Evolutionary conservation across 2,329 filamentous ascomycete genomes (phyloP).

Genomic region (Aspergillus candidus): DNA sequence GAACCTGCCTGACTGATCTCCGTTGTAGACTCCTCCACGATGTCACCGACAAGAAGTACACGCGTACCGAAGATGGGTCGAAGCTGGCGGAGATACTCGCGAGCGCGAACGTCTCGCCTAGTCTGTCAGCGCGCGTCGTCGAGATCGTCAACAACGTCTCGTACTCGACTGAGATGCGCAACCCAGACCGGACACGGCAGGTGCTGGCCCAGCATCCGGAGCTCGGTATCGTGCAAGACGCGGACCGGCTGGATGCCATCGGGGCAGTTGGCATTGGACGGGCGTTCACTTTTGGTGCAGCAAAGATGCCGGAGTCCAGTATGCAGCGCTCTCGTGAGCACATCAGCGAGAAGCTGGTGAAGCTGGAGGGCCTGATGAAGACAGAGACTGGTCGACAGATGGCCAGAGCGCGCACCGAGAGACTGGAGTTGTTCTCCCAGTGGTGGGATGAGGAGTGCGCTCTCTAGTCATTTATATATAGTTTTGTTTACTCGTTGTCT

Average conservation of each 20-base stretch:
- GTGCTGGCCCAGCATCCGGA: constrained; percentile 2
- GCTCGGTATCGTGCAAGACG: constrained; percentile 5
- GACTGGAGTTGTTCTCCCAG: constrained; percentile 44
- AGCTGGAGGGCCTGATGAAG: constrained; percentile 30
- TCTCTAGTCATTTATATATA: too few species aligned
- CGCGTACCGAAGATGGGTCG: background rate
- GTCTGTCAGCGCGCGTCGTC: constrained; percentile 3
- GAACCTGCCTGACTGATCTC: constrained; percentile 1
- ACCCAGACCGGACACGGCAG: constrained; percentile 1
- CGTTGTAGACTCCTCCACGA: constrained; percentile 9
- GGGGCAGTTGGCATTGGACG: constrained; percentile 5
- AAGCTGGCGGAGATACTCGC: constrained; percentile 4
- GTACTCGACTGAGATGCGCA: constrained; percentile 10
- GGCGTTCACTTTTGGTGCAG: background rate
- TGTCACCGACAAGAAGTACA: constrained; percentile 12
- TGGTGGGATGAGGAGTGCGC: constrained; percentile 51
- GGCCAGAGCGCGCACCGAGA: constrained; percentile 45
- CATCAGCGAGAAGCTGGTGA: constrained; percentile 4
- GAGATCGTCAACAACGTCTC: constrained; percentile 12
- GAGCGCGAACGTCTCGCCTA: background rate
- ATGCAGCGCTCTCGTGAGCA: constrained; percentile 3
- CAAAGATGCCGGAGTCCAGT: background rate
- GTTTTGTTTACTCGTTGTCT: too few species aligned
- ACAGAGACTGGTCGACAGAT: constrained; percentile 48
- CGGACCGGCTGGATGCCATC: constrained; percentile 7